Conservation (phyloP, 2,329 filamentous ascomycete genomes). For the Tolypocladium ovalisporum region DNA sequence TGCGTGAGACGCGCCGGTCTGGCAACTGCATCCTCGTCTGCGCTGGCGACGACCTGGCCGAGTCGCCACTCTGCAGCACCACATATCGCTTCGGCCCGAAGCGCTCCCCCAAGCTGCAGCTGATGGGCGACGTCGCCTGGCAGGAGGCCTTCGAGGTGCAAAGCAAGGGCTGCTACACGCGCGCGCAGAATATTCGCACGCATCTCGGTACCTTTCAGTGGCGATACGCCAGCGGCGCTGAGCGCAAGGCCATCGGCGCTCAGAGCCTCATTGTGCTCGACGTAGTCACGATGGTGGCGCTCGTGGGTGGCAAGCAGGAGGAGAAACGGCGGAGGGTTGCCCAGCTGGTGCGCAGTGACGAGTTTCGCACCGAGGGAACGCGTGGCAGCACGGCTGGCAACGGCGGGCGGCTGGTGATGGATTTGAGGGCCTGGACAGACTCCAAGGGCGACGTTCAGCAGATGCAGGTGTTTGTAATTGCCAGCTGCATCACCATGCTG, state of each 20-base stretch:
- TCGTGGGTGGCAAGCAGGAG: slow-evolving; percentile 14
- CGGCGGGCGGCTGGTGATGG: slow-evolving; percentile 35
- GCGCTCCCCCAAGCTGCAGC: slow-evolving; percentile 34
- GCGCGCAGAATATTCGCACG: slow-evolving; percentile 33
- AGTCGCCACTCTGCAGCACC: slow-evolving; percentile 34
- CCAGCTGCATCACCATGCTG: slow-evolving; percentile 49
- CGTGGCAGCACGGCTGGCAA: slow-evolving; percentile 31
- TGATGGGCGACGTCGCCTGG: slow-evolving; percentile 7
- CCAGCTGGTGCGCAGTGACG: slow-evolving; percentile 29
- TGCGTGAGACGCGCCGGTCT: slow-evolving; percentile 33
- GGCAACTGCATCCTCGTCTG: slow-evolving; percentile 37
- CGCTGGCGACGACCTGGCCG: slow-evolving; percentile 22
- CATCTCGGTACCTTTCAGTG: slow-evolving; percentile 42
- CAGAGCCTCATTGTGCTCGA: slow-evolving; percentile 41
- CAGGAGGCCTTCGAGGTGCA: slow-evolving; percentile 15
- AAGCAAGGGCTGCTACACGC: slow-evolving; percentile 31
- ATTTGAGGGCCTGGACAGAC: slow-evolving; percentile 24
- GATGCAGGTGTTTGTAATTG: slow-evolving; percentile 40
- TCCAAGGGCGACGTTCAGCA: slow-evolving; percentile 22
- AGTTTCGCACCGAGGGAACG: slow-evolving; percentile 28
- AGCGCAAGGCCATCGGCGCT: slow-evolving; percentile 30
- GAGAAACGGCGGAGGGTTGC: slow-evolving; percentile 24
- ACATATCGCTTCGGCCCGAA: slow-evolving; percentile 47
- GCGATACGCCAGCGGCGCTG: slow-evolving; percentile 38
- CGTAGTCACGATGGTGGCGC: slow-evolving; percentile 23